Base-by-base conservation (phyloP, 257 asterid genomes). In the Scutellaria minor region DNA sequence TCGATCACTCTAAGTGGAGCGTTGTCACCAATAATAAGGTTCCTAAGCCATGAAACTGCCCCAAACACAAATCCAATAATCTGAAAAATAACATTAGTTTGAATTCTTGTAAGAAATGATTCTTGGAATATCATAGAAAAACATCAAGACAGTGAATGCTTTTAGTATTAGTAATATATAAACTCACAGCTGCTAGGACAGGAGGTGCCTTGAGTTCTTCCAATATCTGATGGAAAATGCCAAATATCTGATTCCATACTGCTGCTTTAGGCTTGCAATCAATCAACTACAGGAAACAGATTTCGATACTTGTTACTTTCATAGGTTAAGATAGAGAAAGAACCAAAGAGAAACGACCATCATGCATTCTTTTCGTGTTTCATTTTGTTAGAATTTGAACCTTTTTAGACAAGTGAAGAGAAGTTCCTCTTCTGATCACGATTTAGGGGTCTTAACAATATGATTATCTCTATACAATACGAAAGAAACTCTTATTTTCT, bases 131-230 rank as follows among this genome's bases (percentile, higher is more conserved):
- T 18, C 18, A 18, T 18, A 20, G 60, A 18, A 42, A 7, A n/a
- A 27, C 13, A 6, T 4, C 1, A 0, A 37, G 0, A 47, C 12
- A 4, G 12, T 6, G 5, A 63, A 22, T 27, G 46, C 22, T 20
- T 54, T 45, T 55, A 6, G 10, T 15, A 45, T 5, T 35, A 27
- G 5, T 0, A 20, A 52, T 1, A 7, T 20, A 31, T 5, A 39
- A 73, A 73, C 90, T 85, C 66, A 92, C 96, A 37, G 96, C 92
- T 37, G 80, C 89, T 70, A 92, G 35, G 1, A 93, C 84, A 24
- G 98, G 94, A 52, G 98, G 98, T 60, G 98, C 75, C 80, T 65
- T 78, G 45, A 92, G 60, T 85, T 92, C 94, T 53, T 90, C 89
- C 35, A 77, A n/a, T 47, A 92, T 75, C 72, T 86, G 85, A 75